Evolutionary conservation across 148 eudicot genomes (phyloP).

Genomic region (Rhododendron griersonianum): DNA sequence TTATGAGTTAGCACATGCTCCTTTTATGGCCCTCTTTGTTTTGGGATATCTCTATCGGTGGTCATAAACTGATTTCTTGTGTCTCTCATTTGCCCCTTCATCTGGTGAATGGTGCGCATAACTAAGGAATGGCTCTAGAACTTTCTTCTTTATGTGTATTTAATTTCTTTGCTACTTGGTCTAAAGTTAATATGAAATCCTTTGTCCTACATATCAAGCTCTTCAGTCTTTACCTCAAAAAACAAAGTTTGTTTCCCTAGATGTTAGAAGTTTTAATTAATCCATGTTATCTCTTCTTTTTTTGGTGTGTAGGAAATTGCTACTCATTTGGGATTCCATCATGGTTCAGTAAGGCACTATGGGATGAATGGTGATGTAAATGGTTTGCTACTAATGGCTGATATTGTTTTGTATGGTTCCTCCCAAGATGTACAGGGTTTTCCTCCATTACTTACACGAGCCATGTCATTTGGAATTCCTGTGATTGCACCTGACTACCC

Average conservation of each 20-base stretch:
- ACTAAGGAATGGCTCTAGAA: neutral
- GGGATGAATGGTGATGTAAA: constrained; percentile 70
- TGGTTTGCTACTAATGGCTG: constrained; percentile 68
- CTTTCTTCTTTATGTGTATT: neutral
- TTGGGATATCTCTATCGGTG: neutral
- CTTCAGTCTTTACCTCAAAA: neutral
- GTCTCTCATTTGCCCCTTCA: neutral
- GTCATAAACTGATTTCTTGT: neutral
- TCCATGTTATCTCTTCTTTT: neutral
- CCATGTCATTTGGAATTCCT: constrained; percentile 86
- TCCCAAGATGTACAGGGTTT: constrained; percentile 84
- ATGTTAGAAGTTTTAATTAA: neutral
- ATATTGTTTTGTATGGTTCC: constrained; percentile 80
- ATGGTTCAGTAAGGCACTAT: constrained; percentile 72
- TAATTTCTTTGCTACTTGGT: neutral
- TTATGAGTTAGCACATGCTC: neutral
- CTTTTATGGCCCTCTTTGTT: neutral
- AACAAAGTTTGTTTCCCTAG: neutral
- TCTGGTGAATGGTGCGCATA: neutral
- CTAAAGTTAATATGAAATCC: neutral
- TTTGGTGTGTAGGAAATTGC: constrained; percentile 53
- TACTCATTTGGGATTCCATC: constrained; percentile 54
- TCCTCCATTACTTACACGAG: constrained; percentile 75
- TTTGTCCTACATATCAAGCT: neutral
- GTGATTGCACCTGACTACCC: constrained; percentile 74